These are phyloP conservation scores for Trametes sp. DNA, from an alignment of 1,284 basidiomycete species.

Conservation along the genomic window DNA sequence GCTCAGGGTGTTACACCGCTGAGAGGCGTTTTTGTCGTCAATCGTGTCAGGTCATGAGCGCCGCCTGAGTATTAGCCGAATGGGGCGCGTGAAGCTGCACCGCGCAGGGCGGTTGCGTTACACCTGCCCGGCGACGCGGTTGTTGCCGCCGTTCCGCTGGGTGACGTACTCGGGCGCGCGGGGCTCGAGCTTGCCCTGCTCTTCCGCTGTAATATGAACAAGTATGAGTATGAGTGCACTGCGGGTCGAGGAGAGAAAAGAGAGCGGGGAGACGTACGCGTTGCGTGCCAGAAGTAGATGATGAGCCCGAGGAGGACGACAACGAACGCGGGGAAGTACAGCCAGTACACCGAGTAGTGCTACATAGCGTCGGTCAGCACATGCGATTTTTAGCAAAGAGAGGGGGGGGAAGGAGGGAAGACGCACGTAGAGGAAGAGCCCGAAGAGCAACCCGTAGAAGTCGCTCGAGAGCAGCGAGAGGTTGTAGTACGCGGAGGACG, in stretches of 20 bases:
- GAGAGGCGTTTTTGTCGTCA: too few species aligned
- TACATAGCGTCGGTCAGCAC: conserved; percentile 39
- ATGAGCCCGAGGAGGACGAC: conserved; percentile 77
- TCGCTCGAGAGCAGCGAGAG: conserved; percentile 83
- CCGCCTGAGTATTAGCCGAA: too few species aligned
- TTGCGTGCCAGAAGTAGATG: conserved; percentile 84
- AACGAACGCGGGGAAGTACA: conserved; percentile 80
- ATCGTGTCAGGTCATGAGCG: too few species aligned
- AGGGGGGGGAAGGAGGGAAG: conserved; percentile 12
- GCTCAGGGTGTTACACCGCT: too few species aligned
- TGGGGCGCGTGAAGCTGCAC: too few species aligned
- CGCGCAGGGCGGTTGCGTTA: too few species aligned
- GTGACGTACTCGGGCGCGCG: conserved; percentile 67
- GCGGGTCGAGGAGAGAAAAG: background rate
- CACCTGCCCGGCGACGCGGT: conserved; percentile 37
- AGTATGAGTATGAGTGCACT: background rate
- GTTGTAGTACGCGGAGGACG: conserved; percentile 86
- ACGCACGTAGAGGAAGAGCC: conserved; percentile 53
- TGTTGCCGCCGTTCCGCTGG: conserved; percentile 35
- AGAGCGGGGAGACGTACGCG: conserved; percentile 60
- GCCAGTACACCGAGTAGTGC: conserved; percentile 84
- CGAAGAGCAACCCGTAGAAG: conserved; percentile 86
- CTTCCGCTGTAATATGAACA: conserved; percentile 62
- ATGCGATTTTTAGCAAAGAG: conserved; percentile 18
- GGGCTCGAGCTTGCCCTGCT: conserved; percentile 74